phyloP scores from a whole-genome alignment of 2,329 filamentous ascomycete genomes.

The Helotiales sp. region DNA sequence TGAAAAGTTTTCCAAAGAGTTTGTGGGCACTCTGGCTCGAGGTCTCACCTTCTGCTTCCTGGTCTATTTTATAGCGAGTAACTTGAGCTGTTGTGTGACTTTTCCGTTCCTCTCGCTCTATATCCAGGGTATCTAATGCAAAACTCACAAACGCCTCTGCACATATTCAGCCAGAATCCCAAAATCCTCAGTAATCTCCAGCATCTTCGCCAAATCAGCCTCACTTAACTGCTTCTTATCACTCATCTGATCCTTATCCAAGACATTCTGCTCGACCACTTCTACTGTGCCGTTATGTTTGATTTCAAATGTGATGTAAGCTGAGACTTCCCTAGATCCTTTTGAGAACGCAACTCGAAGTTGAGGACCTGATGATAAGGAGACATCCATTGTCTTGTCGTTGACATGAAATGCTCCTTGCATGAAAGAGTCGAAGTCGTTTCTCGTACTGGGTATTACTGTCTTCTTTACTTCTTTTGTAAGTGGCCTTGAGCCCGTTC shows the following conservation, averaged over 20 bases:
- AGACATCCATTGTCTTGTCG: constrained; percentile 30
- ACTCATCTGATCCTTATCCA: constrained; percentile 24
- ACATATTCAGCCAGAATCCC: constrained; percentile 54
- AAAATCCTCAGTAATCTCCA: constrained; percentile 49
- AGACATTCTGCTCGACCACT: constrained; percentile 32
- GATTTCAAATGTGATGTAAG: constrained; percentile 35
- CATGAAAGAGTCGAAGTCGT: constrained; percentile 34
- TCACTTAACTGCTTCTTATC: constrained; percentile 19
- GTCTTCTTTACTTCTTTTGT: constrained; percentile 8
- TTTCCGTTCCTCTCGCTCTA: too few relatives aligned
- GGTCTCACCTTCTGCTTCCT: too few relatives aligned
- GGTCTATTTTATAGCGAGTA: too few relatives aligned
- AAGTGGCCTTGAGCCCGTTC: constrained; percentile 20
- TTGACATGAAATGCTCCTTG: neutral
- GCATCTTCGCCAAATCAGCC: constrained; percentile 41
- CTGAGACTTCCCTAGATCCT: constrained; percentile 11
- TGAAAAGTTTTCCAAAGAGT: too few relatives aligned
- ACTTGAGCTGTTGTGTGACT: too few relatives aligned
- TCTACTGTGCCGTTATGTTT: constrained; percentile 32
- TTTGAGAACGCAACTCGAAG: constrained; percentile 31
- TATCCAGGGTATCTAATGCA: constrained; percentile 14
- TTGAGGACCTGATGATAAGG: constrained; percentile 30
- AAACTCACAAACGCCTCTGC: constrained; percentile 24
- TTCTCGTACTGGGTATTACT: constrained; percentile 25
- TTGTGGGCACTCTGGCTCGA: too few relatives aligned